Evolutionary conservation across 805 yeast genomes (phyloP).

Genomic region (Tetrapisispora arboricola): DNA sequence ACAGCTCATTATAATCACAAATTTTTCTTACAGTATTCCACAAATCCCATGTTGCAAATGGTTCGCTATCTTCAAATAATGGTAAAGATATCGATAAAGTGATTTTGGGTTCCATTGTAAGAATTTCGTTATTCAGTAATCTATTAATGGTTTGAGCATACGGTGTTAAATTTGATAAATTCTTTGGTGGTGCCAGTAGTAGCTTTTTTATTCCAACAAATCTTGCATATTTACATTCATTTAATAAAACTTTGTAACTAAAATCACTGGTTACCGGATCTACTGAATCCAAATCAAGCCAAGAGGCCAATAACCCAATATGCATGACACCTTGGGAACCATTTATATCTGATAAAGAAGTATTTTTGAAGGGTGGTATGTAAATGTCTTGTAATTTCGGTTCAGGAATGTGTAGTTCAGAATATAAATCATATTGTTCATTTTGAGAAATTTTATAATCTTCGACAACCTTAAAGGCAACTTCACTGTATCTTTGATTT

Average conservation of each 20-base stretch:
- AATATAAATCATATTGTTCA: not conserved
- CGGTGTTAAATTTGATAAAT: constrained; percentile 40
- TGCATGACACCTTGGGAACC: constrained; percentile 19
- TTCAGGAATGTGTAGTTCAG: constrained; percentile 16
- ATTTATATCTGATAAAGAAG: not conserved
- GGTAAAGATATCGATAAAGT: constrained; percentile 39
- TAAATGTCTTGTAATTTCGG: constrained; percentile 28
- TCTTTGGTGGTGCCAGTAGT: constrained; percentile 55
- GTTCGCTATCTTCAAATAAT: constrained; percentile 41
- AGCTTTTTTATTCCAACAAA: constrained; percentile 48
- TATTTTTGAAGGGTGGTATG: constrained; percentile 21
- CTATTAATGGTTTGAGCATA: constrained; percentile 36
- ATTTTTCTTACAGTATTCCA: constrained; percentile 57
- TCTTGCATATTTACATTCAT: constrained; percentile 49
- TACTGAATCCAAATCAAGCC: constrained; percentile 57
- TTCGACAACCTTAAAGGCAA: constrained; percentile 29
- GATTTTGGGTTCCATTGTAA: constrained; percentile 21
- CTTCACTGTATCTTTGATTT: constrained; percentile 38
- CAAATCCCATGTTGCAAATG: constrained; percentile 59
- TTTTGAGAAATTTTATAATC: constrained; percentile 2
- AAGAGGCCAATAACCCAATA: constrained; percentile 52
- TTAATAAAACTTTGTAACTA: constrained; percentile 45
- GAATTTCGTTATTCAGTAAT: constrained; percentile 19
- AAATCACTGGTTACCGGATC: constrained; percentile 41
- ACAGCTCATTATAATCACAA: constrained; percentile 42